These are phyloP conservation scores for Fusarium sp. DNA, from an alignment of 2,329 filamentous ascomycete species.

Conservation along the genomic window DNA sequence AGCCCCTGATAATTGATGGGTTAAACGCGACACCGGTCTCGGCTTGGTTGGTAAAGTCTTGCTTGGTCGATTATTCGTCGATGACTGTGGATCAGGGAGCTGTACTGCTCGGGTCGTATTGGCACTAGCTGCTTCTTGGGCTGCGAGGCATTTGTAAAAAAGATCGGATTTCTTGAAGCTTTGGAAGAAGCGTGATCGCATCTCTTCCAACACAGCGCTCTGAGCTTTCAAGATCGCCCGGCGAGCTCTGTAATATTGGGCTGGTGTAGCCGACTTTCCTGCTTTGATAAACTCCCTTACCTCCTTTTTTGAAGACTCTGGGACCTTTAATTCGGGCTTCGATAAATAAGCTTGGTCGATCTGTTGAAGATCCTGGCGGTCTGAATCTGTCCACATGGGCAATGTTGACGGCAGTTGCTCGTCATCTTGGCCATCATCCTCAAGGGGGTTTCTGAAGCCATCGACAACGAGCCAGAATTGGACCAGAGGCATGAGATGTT, in stretches of 20 bases:
- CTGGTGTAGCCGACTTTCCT: constrained; percentile 81
- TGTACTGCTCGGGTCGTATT: constrained; percentile 45
- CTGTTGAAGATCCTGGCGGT: constrained; percentile 89
- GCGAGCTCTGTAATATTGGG: constrained; percentile 87
- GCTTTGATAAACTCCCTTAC: constrained; percentile 86
- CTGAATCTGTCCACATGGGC: constrained; percentile 84
- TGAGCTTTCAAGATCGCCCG: constrained; percentile 87
- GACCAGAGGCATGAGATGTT: constrained; percentile 87
- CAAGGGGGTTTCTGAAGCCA: constrained; percentile 93
- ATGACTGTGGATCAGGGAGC: constrained; percentile 44
- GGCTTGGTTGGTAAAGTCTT: constrained; percentile 62
- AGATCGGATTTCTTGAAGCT: constrained; percentile 93
- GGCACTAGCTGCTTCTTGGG: constrained; percentile 78
- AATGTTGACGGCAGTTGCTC: constrained; percentile 74
- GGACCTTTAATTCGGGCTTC: constrained; percentile 84
- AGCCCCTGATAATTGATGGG: constrained; percentile 53
- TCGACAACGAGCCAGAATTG: constrained; percentile 99
- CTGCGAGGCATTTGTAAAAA: constrained; percentile 95
- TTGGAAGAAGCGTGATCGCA: constrained; percentile 85
- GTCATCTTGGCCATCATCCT: constrained; percentile 79
- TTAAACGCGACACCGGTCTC: constrained; percentile 61
- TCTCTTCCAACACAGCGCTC: constrained; percentile 85
- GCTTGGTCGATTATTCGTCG: constrained; percentile 48
- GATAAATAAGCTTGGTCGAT: constrained; percentile 93
- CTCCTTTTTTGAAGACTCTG: constrained; percentile 76